These are phyloP conservation scores for Castanea crenata DNA, from an alignment of 306 rosid species.

Conservation along the genomic window DNA sequence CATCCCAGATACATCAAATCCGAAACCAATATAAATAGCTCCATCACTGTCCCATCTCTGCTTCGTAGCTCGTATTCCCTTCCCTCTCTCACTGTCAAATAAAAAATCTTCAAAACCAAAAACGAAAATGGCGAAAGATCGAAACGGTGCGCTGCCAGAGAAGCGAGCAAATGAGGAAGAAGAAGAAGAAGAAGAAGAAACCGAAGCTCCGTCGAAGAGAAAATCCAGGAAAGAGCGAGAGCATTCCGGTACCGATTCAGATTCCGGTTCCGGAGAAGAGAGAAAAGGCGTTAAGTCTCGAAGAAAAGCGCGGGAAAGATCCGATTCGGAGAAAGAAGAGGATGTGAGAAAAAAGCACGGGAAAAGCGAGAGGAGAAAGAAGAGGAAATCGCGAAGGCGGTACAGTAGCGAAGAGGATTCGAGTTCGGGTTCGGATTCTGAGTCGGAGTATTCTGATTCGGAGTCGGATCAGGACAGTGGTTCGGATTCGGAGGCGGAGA, in stretches of 20 bases:
- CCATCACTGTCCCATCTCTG: background rate
- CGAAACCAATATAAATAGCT: background rate
- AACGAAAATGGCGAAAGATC: slow-evolving; percentile 50
- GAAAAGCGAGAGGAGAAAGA: slow-evolving; percentile 36
- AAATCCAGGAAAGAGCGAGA: slow-evolving; percentile 34
- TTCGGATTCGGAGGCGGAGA: slow-evolving; percentile 32
- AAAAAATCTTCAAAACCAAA: background rate
- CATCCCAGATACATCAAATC: background rate
- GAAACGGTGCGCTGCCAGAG: slow-evolving; percentile 22
- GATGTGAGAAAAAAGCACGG: slow-evolving; percentile 16
- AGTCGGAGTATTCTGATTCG: slow-evolving; percentile 44
- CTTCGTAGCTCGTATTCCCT: background rate
- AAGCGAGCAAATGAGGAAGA: slow-evolving; percentile 21
- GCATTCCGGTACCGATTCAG: slow-evolving; percentile 27
- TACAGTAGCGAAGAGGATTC: slow-evolving; percentile 57
- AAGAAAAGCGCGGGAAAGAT: slow-evolving; percentile 46
- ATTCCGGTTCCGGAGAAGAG: slow-evolving; percentile 26
- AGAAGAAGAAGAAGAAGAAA: slow-evolving; percentile 27
- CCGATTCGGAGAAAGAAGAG: slow-evolving; percentile 39
- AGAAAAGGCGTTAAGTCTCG: slow-evolving; percentile 38
- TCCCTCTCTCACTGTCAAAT: slow-evolving; percentile 7
- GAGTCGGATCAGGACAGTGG: slow-evolving; percentile 19
- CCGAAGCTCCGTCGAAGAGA: slow-evolving; percentile 29
- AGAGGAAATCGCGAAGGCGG: slow-evolving; percentile 51
- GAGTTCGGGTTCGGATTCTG: slow-evolving; percentile 38